phyloP scores from a whole-genome alignment of 257 asterid genomes.

The Prunella vulgaris region DNA sequence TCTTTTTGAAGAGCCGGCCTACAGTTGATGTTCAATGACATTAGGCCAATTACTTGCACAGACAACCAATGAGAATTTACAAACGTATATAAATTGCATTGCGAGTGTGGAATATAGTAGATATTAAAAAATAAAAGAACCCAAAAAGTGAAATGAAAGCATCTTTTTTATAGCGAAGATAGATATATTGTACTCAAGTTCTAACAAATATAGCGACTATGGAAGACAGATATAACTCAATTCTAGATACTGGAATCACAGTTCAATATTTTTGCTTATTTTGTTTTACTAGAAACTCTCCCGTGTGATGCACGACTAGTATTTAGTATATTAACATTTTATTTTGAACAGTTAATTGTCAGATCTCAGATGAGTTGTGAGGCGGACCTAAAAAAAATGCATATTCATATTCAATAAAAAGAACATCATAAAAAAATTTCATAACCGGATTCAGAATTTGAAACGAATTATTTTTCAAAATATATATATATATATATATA shows the following conservation, averaged over 20 bases:
- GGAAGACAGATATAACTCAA: not conserved
- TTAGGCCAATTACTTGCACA: constrained; percentile 14
- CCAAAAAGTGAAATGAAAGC: not conserved
- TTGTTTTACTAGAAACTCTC: not conserved
- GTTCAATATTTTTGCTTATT: not conserved
- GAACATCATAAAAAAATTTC: not conserved
- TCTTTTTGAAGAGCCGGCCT: constrained; percentile 88
- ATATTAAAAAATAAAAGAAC: not conserved
- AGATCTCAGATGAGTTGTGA: not conserved
- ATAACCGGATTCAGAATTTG: too few relatives aligned
- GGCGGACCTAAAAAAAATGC: not conserved
- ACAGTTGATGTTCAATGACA: constrained; percentile 24
- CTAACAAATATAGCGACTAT: not conserved
- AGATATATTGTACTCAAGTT: not conserved
- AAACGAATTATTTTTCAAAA: too few relatives aligned
- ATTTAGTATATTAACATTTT: not conserved
- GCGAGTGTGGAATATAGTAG: not conserved
- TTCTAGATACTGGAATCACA: not conserved
- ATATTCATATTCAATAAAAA: not conserved
- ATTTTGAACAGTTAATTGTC: not conserved
- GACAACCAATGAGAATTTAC: constrained; percentile 5
- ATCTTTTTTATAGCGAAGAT: constrained; percentile 2
- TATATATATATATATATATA: too few relatives aligned
- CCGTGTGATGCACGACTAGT: not conserved
- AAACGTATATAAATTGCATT: not conserved